Conservation (phyloP, 768 basidiomycete genomes). For the Gymnopilus dilepis region DNA sequence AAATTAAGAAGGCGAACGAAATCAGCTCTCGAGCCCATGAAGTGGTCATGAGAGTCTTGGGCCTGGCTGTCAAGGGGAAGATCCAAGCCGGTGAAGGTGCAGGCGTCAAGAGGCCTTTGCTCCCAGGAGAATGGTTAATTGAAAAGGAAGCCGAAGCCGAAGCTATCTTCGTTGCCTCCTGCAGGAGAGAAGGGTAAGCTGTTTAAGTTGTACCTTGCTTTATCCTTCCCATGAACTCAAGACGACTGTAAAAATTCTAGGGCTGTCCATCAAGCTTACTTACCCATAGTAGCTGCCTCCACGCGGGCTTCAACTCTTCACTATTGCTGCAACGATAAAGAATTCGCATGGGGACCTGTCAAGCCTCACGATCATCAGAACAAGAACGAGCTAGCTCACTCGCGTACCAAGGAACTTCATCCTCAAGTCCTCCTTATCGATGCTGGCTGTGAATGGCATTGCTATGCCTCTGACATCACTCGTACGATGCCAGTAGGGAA, state of each 20-base stretch:
- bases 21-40: conserved; percentile 93
- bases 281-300: conserved; percentile 91
- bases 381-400: conserved; percentile 48
- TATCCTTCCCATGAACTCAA: background rate
- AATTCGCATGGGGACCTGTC: conserved; percentile 85
- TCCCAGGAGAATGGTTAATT: conserved; percentile 87
- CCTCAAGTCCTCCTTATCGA: conserved; percentile 90
- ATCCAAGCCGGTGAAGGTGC: conserved; percentile 51
- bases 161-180: conserved; percentile 90
- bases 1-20: conserved; percentile 79
- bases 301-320: conserved; percentile 89
- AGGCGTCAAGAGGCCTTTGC: conserved; percentile 52
- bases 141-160: conserved; percentile 94
- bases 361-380: conserved; percentile 60
- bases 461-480: conserved; percentile 61
- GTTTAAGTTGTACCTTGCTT: conserved; percentile 3
- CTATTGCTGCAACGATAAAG: conserved; percentile 92
- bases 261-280: conserved; percentile 86
- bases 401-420: conserved; percentile 44
- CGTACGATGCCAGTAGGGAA: conserved; percentile 95
- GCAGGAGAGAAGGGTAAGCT: conserved; percentile 83
- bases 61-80: conserved; percentile 66
- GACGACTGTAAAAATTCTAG: conserved; percentile 42
- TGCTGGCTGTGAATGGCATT: conserved; percentile 88
- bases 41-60: conserved; percentile 89